Conservation (phyloP, 495 filamentous ascomycete genomes). For the Penicillium malachiteum region DNA sequence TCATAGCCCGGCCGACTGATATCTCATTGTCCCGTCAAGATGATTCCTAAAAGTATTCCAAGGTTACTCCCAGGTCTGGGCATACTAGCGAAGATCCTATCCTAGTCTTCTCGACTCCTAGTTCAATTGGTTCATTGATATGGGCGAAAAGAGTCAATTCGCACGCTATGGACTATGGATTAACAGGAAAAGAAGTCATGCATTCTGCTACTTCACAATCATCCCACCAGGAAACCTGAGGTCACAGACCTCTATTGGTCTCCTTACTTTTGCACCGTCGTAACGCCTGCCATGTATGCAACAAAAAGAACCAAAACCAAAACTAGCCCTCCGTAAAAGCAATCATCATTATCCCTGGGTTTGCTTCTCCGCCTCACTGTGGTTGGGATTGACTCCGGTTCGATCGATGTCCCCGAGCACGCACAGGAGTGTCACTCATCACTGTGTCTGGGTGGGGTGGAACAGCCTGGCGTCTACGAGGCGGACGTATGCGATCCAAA, state of each 20-base stretch:
- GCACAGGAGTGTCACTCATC: constrained; percentile 27
- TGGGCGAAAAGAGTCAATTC: no score
- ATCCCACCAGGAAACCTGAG: neutral
- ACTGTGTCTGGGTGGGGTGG: constrained; percentile 14
- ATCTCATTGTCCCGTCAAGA: no score
- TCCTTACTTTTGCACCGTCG: neutral
- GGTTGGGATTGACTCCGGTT: constrained; percentile 28
- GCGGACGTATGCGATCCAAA: constrained; percentile 34
- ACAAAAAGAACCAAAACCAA: neutral
- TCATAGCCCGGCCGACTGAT: no score
- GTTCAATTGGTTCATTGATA: no score
- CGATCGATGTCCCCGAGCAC: constrained; percentile 21
- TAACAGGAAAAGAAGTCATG: neutral
- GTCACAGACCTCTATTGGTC: neutral
- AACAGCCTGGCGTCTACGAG: constrained; percentile 20
- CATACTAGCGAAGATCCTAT: neutral
- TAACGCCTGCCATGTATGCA: neutral
- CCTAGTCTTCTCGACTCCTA: no score
- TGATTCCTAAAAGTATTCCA: neutral
- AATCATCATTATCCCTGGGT: neutral
- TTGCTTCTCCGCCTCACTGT: neutral
- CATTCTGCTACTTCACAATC: neutral
- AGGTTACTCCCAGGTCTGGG: neutral
- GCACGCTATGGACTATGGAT: neutral
- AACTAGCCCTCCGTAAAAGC: neutral